Base-by-base conservation (phyloP, 495 filamentous ascomycete genomes). In the Penicillium waksmanii region DNA sequence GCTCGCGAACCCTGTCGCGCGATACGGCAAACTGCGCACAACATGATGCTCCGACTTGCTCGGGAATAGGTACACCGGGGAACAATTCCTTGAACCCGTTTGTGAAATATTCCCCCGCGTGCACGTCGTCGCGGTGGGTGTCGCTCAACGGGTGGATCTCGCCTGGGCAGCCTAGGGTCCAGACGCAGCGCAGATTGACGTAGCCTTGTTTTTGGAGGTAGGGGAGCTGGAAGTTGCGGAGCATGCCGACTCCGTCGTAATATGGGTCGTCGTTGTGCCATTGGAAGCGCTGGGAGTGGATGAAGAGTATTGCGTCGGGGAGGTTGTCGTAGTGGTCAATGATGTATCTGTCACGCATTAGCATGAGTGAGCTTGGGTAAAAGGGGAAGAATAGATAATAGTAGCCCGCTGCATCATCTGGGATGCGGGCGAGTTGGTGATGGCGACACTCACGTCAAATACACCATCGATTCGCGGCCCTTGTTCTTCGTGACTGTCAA, bases 11-110 rank as follows among this genome's bases (percentile, higher is more conserved):
- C 42, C 79, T 78, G 11, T 81, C 80, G n/a, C 82, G 70, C 5
- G 83, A 82, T 0, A 89, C 86, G 0, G 82, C 88, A 62, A 92
- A 91, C 67, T 91, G 89, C n/a, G 86, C 83, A 63, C 87, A 92
- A 69, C 89, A 92, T 8, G 83, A 79, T 0, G 80, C 80, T 0
- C 77, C 85, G 3, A 91, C 75, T 12, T 77, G 64, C 1, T 79
- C 70, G 0, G 85, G 85, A 2, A 82, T 58, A 0, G 77, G 67
- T 0, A 67, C 67, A 0, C 67, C 72, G 0, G 85, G 86, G 52
- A 88, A 80, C 18, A 88, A 63, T 60, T 82, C 76, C 71, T 76
- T 70, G 53, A 86, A 87, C 9, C 80, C 84, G 33, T 69, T 57
- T 58, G 76, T 77, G 69, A 80, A 88, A 56, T 77, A 77, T 59